These are phyloP conservation scores for Leccinum uliginosum DNA, from an alignment of 768 basidiomycete genomes.

Conservation along the genomic window DNA sequence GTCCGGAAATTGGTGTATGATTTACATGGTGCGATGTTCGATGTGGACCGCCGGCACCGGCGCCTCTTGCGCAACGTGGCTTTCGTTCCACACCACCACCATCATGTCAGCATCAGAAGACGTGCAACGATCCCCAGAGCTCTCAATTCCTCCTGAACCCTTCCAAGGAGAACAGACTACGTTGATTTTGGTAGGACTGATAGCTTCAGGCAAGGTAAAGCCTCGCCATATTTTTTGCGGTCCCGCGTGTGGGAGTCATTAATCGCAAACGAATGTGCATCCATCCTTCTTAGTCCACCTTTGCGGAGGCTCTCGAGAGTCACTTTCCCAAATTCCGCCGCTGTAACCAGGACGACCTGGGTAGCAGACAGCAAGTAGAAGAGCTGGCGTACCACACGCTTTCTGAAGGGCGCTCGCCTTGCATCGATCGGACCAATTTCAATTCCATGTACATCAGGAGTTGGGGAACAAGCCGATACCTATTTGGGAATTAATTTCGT, in stretches of 20 bases:
- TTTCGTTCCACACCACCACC: conserved; percentile 6
- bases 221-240: background rate
- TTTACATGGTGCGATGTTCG: background rate
- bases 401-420: conserved; percentile 60
- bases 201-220: conserved; percentile 69
- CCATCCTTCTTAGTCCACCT: conserved; percentile 42
- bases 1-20: background rate
- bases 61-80: background rate
- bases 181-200: conserved; percentile 67
- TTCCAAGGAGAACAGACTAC: conserved; percentile 43
- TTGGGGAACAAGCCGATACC: too few relatives aligned
- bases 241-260: background rate
- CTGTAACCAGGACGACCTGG: conserved; percentile 81
- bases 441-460: conserved; percentile 50
- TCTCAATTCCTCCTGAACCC: conserved; percentile 11
- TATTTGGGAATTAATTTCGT: too few relatives aligned
- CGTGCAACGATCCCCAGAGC: background rate
- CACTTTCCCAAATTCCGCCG: conserved; percentile 59
- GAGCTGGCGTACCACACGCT: conserved; percentile 49
- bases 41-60: background rate
- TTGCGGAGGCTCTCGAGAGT: conserved; percentile 64
- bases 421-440: conserved; percentile 77
- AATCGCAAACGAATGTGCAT: background rate
- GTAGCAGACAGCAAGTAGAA: conserved; percentile 63
- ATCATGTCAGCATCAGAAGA: conserved; percentile 14